Percentiles rank a stretch among this genome's conserved stretches.
These are phyloP conservation scores for Capronia americana DNA, from an alignment of 2,329 filamentous ascomycete genomes.

Conservation along the genomic window DNA sequence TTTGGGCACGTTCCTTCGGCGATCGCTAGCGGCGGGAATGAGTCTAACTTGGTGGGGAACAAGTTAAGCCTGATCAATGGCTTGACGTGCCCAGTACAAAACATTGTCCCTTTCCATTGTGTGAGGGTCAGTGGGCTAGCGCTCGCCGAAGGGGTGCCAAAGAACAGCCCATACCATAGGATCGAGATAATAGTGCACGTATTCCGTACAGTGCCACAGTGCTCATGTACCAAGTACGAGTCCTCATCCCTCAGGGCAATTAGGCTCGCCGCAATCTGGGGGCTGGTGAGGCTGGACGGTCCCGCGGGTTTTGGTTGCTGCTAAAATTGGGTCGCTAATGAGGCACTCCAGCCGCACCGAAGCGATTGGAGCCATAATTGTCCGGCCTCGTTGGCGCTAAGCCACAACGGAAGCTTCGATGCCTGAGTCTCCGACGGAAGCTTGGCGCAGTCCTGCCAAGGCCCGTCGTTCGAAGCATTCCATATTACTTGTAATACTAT, in stretches of 20 bases:
- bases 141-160: neutral
- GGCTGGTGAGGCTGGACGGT: conserved; percentile 1
- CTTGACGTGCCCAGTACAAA: too few species aligned
- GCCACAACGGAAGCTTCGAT: neutral
- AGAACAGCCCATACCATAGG: too few species aligned
- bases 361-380: neutral
- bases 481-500: neutral
- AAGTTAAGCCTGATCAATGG: too few species aligned
- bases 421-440: neutral
- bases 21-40: too few species aligned
- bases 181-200: too few species aligned
- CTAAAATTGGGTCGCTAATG: conserved; percentile 7
- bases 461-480: neutral
- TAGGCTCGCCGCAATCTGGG: conserved; percentile 3
- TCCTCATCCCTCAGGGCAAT: neutral
- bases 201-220: neutral
- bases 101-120: too few species aligned
- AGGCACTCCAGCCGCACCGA: neutral
- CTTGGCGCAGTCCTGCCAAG: neutral
- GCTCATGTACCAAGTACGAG: too few species aligned
- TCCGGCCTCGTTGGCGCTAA: neutral
- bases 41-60: too few species aligned
- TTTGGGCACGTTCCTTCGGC: too few species aligned
- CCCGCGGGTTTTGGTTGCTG: conserved; percentile 6
- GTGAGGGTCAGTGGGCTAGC: too few species aligned